Evolutionary conservation across 768 basidiomycete genomes (phyloP), one percentile per base, ranked within the genome.

Genomic region (Lactifluus subvellereus): DNA sequence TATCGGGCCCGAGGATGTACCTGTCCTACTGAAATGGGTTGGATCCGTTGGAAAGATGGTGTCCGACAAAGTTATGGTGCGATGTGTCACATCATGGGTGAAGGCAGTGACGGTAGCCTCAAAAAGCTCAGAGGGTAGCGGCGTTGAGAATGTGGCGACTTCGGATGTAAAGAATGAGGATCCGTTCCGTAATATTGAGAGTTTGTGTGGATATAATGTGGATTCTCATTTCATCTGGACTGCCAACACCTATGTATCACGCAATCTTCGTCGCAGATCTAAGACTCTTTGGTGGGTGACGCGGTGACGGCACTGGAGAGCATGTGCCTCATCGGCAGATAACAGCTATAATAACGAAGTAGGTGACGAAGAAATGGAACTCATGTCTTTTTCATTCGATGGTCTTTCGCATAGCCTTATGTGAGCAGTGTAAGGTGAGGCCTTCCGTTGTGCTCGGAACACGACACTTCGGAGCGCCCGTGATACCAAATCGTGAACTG

Each of bases 1-100:
- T 32, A 95, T 97, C 67, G 83, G 84, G 9, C 91, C 93, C 2
- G 80, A 82, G 40, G 94, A 95, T 71, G 77, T 96, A 20, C 88
- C 79, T 9, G 68, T 77, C 5, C 74, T 96, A 35, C 88, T 90
- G 2, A 87, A 93, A 42, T 78, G 84, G 58, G 84, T 94, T 49
- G 94, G 94, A 0, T n/a, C n/a, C n/a, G n/a, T n/a, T n/a, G n/a
- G n/a, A n/a, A 83, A 83, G 72, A 96, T 98, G 94, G 76, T 89
- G 55, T 94, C 86, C 68, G 94, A 96, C 75, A 85, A 80, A 68
- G 82, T 82, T 45, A 80, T 84, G 75, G 91, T 92, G 88, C 84
- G 82, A 68, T 96, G 94, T n/a, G n/a, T n/a, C n/a, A n/a, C n/a
- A n/a, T n/a, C n/a, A n/a, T n/a, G n/a, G 94, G 85, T 92, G 58